Evolutionary conservation across 2,329 filamentous ascomycete species (phyloP).

Genomic region (Penicillium brevicompactum): DNA sequence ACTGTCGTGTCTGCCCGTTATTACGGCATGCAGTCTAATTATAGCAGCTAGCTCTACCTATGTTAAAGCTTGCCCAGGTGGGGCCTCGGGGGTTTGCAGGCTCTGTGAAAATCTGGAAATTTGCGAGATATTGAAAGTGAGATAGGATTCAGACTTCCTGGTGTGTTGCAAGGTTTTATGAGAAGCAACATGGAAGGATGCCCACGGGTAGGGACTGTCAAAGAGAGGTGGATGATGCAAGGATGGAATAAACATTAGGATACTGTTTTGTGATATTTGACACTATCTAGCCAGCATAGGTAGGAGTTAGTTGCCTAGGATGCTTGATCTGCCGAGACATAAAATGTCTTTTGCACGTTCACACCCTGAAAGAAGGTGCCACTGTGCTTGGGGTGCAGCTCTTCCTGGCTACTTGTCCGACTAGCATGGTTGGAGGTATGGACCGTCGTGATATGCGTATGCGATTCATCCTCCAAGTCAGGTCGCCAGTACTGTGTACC

Average conservation of each 20-base stretch:
- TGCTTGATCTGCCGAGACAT: constrained; percentile 30
- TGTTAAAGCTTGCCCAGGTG: too few species aligned
- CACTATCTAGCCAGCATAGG: too few species aligned
- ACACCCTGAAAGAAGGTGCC: constrained; percentile 29
- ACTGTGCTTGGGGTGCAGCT: constrained; percentile 30
- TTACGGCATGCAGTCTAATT: too few species aligned
- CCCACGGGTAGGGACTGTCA: neutral
- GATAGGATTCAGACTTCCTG: too few species aligned
- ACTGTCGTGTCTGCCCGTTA: too few species aligned
- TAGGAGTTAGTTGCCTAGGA: neutral
- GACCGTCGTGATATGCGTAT: constrained; percentile 31
- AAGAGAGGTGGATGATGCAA: too few species aligned
- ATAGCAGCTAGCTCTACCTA: too few species aligned
- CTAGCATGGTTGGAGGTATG: constrained; percentile 29
- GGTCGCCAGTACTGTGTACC: constrained; percentile 35
- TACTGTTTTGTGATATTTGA: neutral
- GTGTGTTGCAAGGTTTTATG: too few species aligned
- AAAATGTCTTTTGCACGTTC: constrained; percentile 39
- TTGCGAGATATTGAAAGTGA: too few species aligned
- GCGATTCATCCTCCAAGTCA: constrained; percentile 31
- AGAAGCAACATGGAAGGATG: too few species aligned
- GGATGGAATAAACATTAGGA: neutral
- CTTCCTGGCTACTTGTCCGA: constrained; percentile 36
- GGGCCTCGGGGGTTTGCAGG: too few species aligned
- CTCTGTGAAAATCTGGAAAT: too few species aligned